These are phyloP conservation scores for Clavispora fructus DNA, from an alignment of 805 yeast species.

Conservation along the genomic window DNA sequence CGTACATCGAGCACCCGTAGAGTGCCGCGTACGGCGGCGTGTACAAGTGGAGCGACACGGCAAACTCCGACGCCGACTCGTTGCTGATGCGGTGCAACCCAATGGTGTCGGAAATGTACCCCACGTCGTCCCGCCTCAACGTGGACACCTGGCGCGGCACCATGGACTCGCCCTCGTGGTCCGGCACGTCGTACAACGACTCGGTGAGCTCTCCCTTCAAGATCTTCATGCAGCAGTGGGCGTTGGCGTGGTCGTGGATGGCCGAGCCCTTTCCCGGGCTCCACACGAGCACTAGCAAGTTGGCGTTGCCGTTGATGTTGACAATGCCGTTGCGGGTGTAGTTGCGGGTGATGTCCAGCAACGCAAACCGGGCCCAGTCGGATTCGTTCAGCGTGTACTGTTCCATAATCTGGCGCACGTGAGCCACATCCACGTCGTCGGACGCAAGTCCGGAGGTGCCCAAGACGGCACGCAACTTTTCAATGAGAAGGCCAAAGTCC, in stretches of 20 bases:
- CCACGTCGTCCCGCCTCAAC: constrained; percentile 41
- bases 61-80: constrained; percentile 33
- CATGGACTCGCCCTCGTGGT: constrained; percentile 21
- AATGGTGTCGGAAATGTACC: constrained; percentile 60
- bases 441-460: constrained; percentile 32
- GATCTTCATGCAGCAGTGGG: constrained; percentile 72
- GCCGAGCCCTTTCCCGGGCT: constrained; percentile 58
- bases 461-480: constrained; percentile 20
- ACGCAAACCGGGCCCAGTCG: constrained; percentile 60
- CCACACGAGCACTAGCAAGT: constrained; percentile 66
- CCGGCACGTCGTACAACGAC: constrained; percentile 50
- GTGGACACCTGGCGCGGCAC: constrained; percentile 21
- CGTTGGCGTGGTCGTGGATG: constrained; percentile 72
- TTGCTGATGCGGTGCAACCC: constrained; percentile 65
- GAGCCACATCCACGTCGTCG: constrained; percentile 48
- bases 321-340: constrained; percentile 70
- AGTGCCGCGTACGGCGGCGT: constrained; percentile 72
- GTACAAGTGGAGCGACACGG: constrained; percentile 66
- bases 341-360: constrained; percentile 43
- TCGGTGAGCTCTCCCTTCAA: constrained; percentile 56
- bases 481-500: constrained; percentile 21
- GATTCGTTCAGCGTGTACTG: constrained; percentile 40
- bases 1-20: constrained; percentile 50
- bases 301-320: constrained; percentile 67
- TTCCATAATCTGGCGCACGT: constrained; percentile 42